These are phyloP conservation scores for Piper betle DNA, from an alignment of 164 flowering plant genomes.

Conservation along the genomic window DNA sequence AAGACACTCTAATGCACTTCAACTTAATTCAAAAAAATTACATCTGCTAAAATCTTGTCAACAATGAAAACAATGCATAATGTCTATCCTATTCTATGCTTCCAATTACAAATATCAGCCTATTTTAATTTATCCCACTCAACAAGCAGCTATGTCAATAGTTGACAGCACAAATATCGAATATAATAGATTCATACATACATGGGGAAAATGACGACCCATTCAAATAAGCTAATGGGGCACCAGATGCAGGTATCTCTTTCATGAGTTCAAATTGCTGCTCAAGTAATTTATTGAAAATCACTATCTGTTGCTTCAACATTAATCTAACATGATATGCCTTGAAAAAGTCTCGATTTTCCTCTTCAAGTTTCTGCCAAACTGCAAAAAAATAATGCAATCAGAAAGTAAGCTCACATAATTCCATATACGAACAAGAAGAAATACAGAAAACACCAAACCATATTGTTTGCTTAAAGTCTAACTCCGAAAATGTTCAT, in stretches of 20 bases:
- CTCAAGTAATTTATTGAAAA: conserved; percentile 59
- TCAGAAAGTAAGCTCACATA: neutral
- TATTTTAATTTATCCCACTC: neutral
- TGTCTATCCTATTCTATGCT: neutral
- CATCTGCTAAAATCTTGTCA: neutral
- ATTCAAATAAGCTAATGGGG: conserved; percentile 45
- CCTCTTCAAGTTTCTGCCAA: conserved; percentile 82
- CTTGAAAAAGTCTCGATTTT: conserved; percentile 66
- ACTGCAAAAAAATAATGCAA: conserved; percentile 20
- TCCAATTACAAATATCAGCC: neutral
- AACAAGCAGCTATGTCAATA: neutral
- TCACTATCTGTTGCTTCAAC: conserved; percentile 55
- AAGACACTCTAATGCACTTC: too few species aligned
- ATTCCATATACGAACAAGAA: neutral
- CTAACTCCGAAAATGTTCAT: neutral
- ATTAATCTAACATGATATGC: conserved; percentile 54
- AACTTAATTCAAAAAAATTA: too few species aligned
- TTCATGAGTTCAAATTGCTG: conserved; percentile 59
- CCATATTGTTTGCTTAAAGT: neutral
- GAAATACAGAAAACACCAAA: too few species aligned
- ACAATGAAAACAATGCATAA: too few species aligned
- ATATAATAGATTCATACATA: conserved; percentile 21
- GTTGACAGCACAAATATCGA: neutral
- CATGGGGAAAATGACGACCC: conserved; percentile 61
- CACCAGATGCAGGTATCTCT: conserved; percentile 34